Evolutionary conservation across 768 basidiomycete genomes (phyloP), one percentile per base, ranked within the genome.

Genomic region (Lanmaoa pseudosensibilis): DNA sequence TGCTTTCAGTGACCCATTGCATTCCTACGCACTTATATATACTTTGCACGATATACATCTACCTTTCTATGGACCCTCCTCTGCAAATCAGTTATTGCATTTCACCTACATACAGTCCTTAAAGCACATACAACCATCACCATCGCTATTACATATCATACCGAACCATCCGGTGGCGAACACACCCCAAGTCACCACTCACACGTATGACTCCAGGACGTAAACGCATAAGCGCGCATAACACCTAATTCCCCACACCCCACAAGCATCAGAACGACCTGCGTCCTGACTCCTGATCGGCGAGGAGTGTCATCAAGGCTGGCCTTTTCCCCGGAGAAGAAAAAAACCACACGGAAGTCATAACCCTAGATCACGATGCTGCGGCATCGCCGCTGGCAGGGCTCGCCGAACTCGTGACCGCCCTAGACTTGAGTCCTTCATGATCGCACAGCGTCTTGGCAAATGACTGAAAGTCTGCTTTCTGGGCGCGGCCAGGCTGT

Each of bases 391-490:
- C 46, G 19, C 57, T 50, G 5, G 25, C 36, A 36, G 46, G n/a
- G 40, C 27, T 27, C 3, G 46, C 40, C 16, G 40, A 27, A 23
- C 47, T 46, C 49, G 57, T 41, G 56, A 44, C 48, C 40, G 30
- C 47, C 33, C 46, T 47, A 37, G 58, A 53, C 58, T 69, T 67
- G 43, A 71, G 64, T 52, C 63, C 71, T 59, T 71, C 72, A 64
- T 68, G 75, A 54, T 74, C 70, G 52, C 78, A 64, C 49, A 84
- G 68, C 19, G 74, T 66, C 57, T 78, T 73, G 18, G 80, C 75
- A 60, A 86, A 84, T 9, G 78, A 75, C 47, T 75, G 74, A 69
- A 86, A 86, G 44, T 83, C 83, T 54, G 77, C 71, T 60, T 79
- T 83, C 38, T 76, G 75, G 15, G 75, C 70, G 54, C 83, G 74